A percentile compares a stretch with the other conserved stretches of the same genome.
phyloP scores from a whole-genome alignment of 1,139 yeast genomes.

The Yamadazyma siamensis region DNA sequence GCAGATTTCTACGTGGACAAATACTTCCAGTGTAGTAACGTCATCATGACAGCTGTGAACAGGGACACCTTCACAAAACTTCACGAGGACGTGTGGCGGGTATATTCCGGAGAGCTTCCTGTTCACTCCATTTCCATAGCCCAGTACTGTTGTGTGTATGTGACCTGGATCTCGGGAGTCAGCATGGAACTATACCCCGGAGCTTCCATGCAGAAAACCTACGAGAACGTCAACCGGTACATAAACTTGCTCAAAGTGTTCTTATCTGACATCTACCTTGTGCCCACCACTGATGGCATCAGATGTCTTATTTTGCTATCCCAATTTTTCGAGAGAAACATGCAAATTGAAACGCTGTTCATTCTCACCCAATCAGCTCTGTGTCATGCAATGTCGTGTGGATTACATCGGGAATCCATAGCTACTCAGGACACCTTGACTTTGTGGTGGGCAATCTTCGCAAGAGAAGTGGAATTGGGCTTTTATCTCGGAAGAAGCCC shows the following conservation, averaged over 20 bases:
- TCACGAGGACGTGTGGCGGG: constrained; percentile 10
- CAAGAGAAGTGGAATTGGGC: constrained; percentile 11
- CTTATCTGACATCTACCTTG: constrained; percentile 37
- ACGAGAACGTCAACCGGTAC: constrained; percentile 8
- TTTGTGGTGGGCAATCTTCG: constrained; percentile 16
- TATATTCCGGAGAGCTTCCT: constrained; percentile 26
- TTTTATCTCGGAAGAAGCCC: constrained; percentile 14
- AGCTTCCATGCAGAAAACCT: constrained; percentile 12
- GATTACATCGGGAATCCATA: constrained; percentile 35
- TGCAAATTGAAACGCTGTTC: constrained; percentile 44
- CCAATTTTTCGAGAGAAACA: constrained; percentile 37
- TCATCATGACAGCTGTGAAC: constrained; percentile 21
- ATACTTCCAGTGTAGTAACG: constrained; percentile 4
- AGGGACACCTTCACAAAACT: constrained; percentile 21
- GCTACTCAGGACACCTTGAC: constrained; percentile 15
- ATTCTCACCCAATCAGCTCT: constrained; percentile 38
- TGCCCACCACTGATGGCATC: constrained; percentile 42
- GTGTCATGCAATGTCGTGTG: constrained; percentile 43
- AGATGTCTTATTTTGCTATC: constrained; percentile 35
- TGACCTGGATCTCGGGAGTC: constrained; percentile 12
- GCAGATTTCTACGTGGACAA: constrained; percentile 10
- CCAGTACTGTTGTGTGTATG: constrained; percentile 10
- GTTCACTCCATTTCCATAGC: constrained; percentile 4
- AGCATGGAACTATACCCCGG: constrained; percentile 8
- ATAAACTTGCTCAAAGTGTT: constrained; percentile 29